A percentile compares a stretch with the other conserved stretches of the same genome.
These are phyloP conservation scores for Theileria parva DNA, from an alignment of 169 alveolate species.

Conservation along the genomic window DNA sequence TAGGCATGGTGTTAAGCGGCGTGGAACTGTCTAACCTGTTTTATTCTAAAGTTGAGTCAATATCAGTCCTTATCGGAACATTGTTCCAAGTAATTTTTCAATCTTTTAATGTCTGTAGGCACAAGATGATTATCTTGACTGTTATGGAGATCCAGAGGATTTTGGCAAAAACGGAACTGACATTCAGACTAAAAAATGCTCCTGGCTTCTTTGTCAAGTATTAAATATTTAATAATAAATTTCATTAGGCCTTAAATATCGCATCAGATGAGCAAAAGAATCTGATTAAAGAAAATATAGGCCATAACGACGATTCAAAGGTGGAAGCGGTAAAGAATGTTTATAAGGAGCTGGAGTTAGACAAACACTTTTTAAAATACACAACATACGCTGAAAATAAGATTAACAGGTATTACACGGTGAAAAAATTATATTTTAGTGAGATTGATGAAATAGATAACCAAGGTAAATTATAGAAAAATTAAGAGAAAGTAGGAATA, in stretches of 20 bases:
- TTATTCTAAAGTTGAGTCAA: slow-evolving; percentile 67
- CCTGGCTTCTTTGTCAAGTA: slow-evolving; percentile 76
- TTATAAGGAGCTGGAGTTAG: slow-evolving; percentile 67
- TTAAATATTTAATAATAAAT: not conserved
- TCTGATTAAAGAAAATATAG: slow-evolving; percentile 67
- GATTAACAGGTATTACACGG: slow-evolving; percentile 45
- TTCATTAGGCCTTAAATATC: slow-evolving; percentile 61
- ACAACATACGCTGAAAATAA: slow-evolving; percentile 58
- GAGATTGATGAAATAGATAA: slow-evolving; percentile 16
- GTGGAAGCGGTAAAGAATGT: slow-evolving; percentile 65
- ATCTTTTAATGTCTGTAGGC: slow-evolving; percentile 33
- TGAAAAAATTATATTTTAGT: slow-evolving; percentile 1
- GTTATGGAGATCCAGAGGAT: slow-evolving; percentile 59
- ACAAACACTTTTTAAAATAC: slow-evolving; percentile 51
- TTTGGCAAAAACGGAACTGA: slow-evolving; percentile 80
- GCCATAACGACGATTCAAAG: slow-evolving; percentile 58
- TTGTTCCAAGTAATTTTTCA: slow-evolving; percentile 67
- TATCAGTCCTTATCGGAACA: slow-evolving; percentile 69
- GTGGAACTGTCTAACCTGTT: slow-evolving; percentile 62
- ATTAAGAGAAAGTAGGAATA: slow-evolving; percentile 6
- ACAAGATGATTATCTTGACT: slow-evolving; percentile 76
- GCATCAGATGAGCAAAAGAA: slow-evolving; percentile 58
- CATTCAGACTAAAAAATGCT: slow-evolving; percentile 73
- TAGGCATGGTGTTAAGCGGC: slow-evolving; percentile 73
- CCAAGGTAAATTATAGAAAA: slow-evolving; percentile 6